phyloP scores from a whole-genome alignment of 208 protist genomes.

The Acanthamoeba divionensis region DNA sequence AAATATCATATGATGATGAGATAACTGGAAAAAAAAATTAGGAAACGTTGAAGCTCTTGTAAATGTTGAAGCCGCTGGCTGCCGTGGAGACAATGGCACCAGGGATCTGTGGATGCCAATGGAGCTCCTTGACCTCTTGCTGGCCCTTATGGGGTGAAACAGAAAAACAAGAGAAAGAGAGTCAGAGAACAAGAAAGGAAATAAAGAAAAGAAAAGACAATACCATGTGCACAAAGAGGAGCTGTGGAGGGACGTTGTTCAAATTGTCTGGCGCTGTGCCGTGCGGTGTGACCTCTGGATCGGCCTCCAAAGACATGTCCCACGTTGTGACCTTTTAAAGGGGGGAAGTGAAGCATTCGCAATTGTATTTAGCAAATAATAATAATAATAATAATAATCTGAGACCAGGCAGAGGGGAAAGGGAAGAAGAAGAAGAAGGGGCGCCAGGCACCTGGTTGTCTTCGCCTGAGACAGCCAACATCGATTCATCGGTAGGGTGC shows the following conservation, averaged over 20 bases:
- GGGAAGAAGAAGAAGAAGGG: not conserved
- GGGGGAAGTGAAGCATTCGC: no score
- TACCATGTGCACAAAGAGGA: slow-evolving; percentile 95
- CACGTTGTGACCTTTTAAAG: slow-evolving; percentile 94
- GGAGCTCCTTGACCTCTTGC: slow-evolving; percentile 94
- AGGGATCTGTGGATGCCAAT: slow-evolving; percentile 96
- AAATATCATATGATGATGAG: no score
- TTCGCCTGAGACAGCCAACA: slow-evolving; percentile 90
- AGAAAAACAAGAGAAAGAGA: no score
- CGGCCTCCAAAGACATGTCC: slow-evolving; percentile 96
- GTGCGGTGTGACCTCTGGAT: slow-evolving; percentile 89
- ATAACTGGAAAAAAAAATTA: no score
- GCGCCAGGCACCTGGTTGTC: slow-evolving; percentile 77
- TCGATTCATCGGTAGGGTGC: slow-evolving; percentile 92
- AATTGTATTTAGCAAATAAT: no score
- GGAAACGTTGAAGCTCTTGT: slow-evolving; percentile 90
- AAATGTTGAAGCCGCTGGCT: slow-evolving; percentile 94
- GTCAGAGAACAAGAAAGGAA: no score
- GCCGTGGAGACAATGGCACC: slow-evolving; percentile 94
- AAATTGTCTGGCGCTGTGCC: slow-evolving; percentile 79
- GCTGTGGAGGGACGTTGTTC: slow-evolving; percentile 85
- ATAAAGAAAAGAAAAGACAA: no score
- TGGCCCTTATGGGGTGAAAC: slow-evolving; percentile 90
- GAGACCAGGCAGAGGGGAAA: no score
- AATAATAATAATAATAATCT: no score